These are phyloP conservation scores for Fusarium irregulare DNA, from an alignment of 2,329 filamentous ascomycete genomes.

Conservation along the genomic window DNA sequence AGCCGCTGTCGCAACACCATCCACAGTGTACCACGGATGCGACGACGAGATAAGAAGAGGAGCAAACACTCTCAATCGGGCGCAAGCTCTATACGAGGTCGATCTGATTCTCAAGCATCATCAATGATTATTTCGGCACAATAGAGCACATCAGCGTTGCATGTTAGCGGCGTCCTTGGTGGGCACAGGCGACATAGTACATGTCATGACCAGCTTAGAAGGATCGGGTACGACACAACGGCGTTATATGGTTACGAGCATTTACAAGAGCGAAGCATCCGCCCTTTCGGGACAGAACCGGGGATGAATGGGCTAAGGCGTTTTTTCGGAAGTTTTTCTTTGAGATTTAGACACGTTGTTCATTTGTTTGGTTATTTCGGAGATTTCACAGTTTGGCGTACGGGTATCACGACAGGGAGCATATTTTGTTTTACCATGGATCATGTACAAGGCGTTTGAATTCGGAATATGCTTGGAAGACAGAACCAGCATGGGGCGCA, in stretches of 20 bases:
- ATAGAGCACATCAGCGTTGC: not conserved
- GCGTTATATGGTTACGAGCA: constrained; percentile 37
- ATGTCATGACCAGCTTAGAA: constrained; percentile 5
- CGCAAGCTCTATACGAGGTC: constrained; percentile 8
- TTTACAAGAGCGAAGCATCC: constrained; percentile 39
- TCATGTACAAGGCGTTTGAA: constrained; percentile 14
- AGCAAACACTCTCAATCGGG: constrained; percentile 19
- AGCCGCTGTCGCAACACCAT: constrained; percentile 41
- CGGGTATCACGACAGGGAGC: constrained; percentile 12
- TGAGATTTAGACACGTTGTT: not conserved
- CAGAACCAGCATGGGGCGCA: constrained; percentile 35
- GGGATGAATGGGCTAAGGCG: constrained; percentile 22
- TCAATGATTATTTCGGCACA: constrained; percentile 6
- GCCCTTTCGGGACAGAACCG: constrained; percentile 23
- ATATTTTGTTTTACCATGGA: constrained; percentile 9
- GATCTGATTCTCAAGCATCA: constrained; percentile 4
- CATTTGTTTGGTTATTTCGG: not conserved
- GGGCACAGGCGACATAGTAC: constrained; percentile 21
- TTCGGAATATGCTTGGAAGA: constrained; percentile 31
- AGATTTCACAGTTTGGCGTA: constrained; percentile 23
- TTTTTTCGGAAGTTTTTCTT: constrained; percentile 1
- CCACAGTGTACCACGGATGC: constrained; percentile 42
- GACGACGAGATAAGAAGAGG: constrained; percentile 43
- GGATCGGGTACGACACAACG: constrained; percentile 20
- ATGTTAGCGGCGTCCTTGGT: constrained; percentile 5